Evolutionary conservation across 352 stramenopile species (phyloP).

Genomic region (Plasmopara halstedii): DNA sequence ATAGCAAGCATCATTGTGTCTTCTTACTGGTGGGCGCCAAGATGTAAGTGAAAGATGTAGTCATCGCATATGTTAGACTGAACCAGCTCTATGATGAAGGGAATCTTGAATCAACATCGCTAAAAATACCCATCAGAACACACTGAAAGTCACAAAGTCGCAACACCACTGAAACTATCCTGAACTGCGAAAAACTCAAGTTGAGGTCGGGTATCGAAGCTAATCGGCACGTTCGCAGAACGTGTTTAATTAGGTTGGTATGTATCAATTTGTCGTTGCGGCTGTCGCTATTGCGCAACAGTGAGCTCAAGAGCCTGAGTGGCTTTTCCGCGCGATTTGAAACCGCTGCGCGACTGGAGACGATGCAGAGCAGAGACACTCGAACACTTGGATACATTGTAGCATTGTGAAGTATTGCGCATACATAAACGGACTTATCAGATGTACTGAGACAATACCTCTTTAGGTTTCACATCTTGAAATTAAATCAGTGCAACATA

Average conservation of each 20-base stretch:
- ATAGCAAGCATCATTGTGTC: background rate
- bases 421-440: background rate
- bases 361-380: conserved; percentile 15
- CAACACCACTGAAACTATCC: background rate
- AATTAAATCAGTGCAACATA: too few relatives aligned
- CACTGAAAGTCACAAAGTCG: too few relatives aligned
- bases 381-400: conserved; percentile 11
- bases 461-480: background rate
- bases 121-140: too few relatives aligned
- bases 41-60: conserved; percentile 7
- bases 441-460: background rate
- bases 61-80: conserved; percentile 6
- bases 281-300: conserved; percentile 1
- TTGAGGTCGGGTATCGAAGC: background rate
- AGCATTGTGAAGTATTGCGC: conserved; percentile 3
- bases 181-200: background rate
- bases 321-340: conserved; percentile 12
- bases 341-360: conserved; percentile 18
- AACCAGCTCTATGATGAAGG: conserved; percentile 17
- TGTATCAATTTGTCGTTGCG: conserved; percentile 5
- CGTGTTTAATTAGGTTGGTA: conserved; percentile 3
- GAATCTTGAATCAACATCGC: too few relatives aligned
- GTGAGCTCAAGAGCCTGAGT: conserved; percentile 1
- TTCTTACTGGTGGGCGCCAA: conserved; percentile 1
- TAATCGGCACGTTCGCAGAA: conserved; percentile 20